phyloP scores from a whole-genome alignment of 2,329 filamentous ascomycete species.

The Phoma sp. region DNA sequence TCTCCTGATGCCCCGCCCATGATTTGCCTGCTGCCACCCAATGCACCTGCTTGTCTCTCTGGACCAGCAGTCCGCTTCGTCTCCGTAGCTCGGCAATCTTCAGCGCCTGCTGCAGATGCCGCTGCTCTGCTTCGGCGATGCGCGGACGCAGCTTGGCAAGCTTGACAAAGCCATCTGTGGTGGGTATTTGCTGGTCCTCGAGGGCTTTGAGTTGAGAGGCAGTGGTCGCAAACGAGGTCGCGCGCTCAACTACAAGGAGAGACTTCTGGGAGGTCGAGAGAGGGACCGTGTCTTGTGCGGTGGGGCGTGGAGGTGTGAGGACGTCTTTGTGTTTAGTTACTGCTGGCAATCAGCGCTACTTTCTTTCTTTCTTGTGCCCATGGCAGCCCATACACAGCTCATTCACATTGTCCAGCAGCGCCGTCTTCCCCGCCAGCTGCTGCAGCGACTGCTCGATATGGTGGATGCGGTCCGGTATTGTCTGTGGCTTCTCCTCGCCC shows the following conservation, averaged over 20 bases:
- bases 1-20: conserved; percentile 74
- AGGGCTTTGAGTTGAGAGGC: conserved; percentile 54
- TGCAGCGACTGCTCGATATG: conserved; percentile 47
- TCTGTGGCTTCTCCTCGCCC: conserved; percentile 32
- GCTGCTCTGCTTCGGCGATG: conserved; percentile 66
- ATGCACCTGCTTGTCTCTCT: conserved; percentile 74
- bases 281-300: conserved; percentile 22
- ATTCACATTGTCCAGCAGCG: conserved; percentile 50
- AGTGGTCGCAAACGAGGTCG: conserved; percentile 50
- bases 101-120: conserved; percentile 66
- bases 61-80: conserved; percentile 63
- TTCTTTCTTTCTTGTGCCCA: neutral
- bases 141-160: conserved; percentile 66
- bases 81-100: conserved; percentile 69
- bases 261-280: conserved; percentile 36
- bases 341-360: conserved; percentile 32
- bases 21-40: conserved; percentile 71
- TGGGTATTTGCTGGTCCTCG: conserved; percentile 52
- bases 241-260: conserved; percentile 53
- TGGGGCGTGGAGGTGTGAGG: conserved; percentile 32
- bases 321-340: conserved; percentile 51
- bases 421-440: conserved; percentile 49
- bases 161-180: conserved; percentile 54
- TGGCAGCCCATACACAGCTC: conserved; percentile 39
- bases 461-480: conserved; percentile 45